Evolutionary conservation across 352 stramenopile species (phyloP).

Genomic region (Plasmopara viticola): DNA sequence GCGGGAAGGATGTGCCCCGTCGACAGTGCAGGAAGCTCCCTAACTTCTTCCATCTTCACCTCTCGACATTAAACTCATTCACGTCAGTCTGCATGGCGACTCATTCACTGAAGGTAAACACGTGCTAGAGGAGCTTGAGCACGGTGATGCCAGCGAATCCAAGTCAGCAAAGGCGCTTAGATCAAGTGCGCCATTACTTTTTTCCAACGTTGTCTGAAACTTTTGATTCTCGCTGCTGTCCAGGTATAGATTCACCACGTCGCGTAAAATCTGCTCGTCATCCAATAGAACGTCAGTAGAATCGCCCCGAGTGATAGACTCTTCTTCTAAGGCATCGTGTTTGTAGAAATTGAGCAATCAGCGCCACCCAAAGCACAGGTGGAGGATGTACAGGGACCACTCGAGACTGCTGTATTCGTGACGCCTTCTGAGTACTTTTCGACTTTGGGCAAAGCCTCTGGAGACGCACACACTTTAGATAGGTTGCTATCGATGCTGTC

Average conservation of each 20-base stretch:
- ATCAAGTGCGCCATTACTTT: conserved; percentile 28
- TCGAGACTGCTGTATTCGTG: conserved; percentile 1
- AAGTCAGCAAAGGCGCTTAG: conserved; percentile 39
- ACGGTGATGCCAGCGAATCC: conserved; percentile 48
- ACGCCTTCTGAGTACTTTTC: conserved; percentile 32
- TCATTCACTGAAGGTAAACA: conserved; percentile 15
- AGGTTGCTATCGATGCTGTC: conserved; percentile 15
- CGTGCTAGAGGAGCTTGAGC: conserved; percentile 29
- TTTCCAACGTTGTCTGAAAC: conserved; percentile 15
- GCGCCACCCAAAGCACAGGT: conserved; percentile 11
- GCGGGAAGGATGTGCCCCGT: conserved; percentile 23
- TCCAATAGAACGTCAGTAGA: conserved; percentile 46
- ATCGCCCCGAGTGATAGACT: conserved; percentile 25
- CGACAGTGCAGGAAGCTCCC: conserved; percentile 10
- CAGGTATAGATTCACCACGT: conserved; percentile 43
- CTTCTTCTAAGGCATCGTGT: conserved; percentile 12
- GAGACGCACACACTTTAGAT: conserved; percentile 8
- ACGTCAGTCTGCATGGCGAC: conserved; percentile 24
- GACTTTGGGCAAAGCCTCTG: conserved; percentile 14
- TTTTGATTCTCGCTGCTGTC: conserved; percentile 9
- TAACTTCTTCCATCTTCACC: conserved; percentile 8
- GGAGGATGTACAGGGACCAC: conserved; percentile 11
- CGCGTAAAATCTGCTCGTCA: conserved; percentile 46
- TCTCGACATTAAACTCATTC: conserved; percentile 32
- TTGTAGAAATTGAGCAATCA: conserved; percentile 9